Evolutionary conservation across 305 asterid genomes (phyloP), one percentile per base, ranked within the genome.

Genomic region (Fraxinus dipetala): DNA sequence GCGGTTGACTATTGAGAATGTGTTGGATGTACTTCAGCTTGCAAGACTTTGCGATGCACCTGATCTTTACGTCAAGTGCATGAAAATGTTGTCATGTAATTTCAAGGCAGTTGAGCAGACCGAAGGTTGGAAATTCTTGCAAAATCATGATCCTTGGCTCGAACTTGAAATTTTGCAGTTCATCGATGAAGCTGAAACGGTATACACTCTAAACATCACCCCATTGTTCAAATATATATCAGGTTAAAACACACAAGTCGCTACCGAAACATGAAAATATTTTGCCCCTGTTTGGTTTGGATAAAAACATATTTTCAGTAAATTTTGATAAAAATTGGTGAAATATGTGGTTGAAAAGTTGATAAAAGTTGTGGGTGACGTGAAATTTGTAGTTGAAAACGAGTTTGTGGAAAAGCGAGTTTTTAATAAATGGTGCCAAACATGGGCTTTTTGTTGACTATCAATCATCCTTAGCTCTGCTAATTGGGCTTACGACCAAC

Each of bases 21-120:
- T 90, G n/a, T 95, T 95, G 79, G 99, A 95, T 18, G 80, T 95
- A 73, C 93, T 95, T 79, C 98, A 95, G 91, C 89, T 95, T 0
- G 97, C 99, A 0, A 85, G 97, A 78, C 75, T 93, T 28, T 95
- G 98, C 85, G 93, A 93, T 65, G 99, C 97, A 18, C 97, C 99
- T 2, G 94, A 92, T 90, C 95, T 95, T 28, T 85, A 88, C 84
- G 90, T 95, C 79, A 89, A 84, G 87, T 93, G 97, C 87, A 85
- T 93, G 93, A 92, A 90, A 78, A 28, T 91, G 75, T 18, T 93
- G 79, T 87, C 91, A 0, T 78, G 16, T 1, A 83, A 90, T 74
- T 95, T 91, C 88, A 90, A 84, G 83, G 82, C 87, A 40, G 89
- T 88, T 40, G 94, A 92, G 88, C 84, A 83, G 72, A 84, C 97